Evolutionary conservation across 345 rosid species (phyloP), one percentile per base, ranked within the genome.

Genomic region (Euphorbia lathyris): DNA sequence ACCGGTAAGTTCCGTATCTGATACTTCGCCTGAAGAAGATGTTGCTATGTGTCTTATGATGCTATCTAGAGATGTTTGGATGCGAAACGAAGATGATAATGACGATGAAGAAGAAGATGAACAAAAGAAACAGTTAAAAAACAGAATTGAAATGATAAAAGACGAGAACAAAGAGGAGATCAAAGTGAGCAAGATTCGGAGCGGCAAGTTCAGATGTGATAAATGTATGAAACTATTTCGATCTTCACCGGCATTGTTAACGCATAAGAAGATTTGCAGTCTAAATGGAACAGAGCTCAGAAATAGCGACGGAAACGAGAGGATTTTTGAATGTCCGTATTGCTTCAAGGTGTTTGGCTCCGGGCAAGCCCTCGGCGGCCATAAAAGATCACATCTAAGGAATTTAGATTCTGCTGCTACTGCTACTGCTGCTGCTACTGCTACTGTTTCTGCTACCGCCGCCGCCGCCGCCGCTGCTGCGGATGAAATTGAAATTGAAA

Each of bases 281-380:
- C 29, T 72, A 57, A 72, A 77, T 42, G 67, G 30, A 64, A 25
- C 66, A 16, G 69, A 71, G 25, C 51, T 30, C n/a, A 66, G 72
- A 60, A 64, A 25, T 1, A 20, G 19, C 19, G 58, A 12, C 3
- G 61, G 55, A 0, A 40, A 58, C 3, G 66, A 67, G n/a, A 75
- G 72, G 43, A 69, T 76, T 50, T 79, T 75, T 11, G 66, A 72
- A 27, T 79, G 83, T 13, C 83, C 83, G 0, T 76, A 72, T 26
- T 79, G 83, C 9, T 60, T 22, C 22, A 72, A 55, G 53, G 76
- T 79, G 14, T 79, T 79, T 47, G 74, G 77, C 27, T 79, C 83
- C 10, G 83, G 83, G 2, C 83, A 79, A 55, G 83, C 83, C 13
- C 70, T 79, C 1, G 83, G 83, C 3, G 83, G 83, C 0, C 83